These are phyloP conservation scores for Atalantia buxifolia DNA, from an alignment of 345 rosid species.

Conservation along the genomic window DNA sequence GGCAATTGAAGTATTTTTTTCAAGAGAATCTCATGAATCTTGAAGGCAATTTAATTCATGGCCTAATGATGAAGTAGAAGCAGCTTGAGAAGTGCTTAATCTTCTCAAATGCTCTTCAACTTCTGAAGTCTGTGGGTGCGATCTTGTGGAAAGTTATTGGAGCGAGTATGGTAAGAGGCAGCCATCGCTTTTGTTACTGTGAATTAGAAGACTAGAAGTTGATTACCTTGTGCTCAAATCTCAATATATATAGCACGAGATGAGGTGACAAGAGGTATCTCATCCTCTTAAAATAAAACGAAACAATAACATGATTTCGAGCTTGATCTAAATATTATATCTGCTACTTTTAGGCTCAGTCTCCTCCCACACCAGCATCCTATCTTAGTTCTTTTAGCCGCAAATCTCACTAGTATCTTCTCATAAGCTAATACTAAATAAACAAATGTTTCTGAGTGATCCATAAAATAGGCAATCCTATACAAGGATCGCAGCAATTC, in stretches of 20 bases:
- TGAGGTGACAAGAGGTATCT: constrained; percentile 14
- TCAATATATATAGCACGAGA: not conserved
- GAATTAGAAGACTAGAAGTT: too few relatives aligned
- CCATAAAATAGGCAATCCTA: too few relatives aligned
- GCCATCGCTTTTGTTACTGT: too few relatives aligned
- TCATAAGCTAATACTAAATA: too few relatives aligned
- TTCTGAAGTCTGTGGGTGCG: constrained; percentile 35
- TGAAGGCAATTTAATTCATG: constrained; percentile 19
- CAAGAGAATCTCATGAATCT: constrained; percentile 31
- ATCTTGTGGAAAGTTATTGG: constrained; percentile 37
- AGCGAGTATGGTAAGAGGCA: not conserved
- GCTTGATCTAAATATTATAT: not conserved
- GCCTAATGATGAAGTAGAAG: not conserved
- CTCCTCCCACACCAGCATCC: too few relatives aligned
- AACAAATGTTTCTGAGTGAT: too few relatives aligned
- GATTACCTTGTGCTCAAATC: too few relatives aligned
- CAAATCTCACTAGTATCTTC: too few relatives aligned
- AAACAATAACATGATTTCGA: not conserved
- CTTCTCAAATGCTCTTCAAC: constrained; percentile 21
- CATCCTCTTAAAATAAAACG: not conserved
- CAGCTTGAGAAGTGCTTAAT: too few relatives aligned
- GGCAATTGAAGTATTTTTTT: not conserved
- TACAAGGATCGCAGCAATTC: too few relatives aligned
- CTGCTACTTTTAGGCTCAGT: too few relatives aligned
- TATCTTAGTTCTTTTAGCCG: too few relatives aligned